Base-by-base conservation (phyloP, 495 filamentous ascomycete genomes). In the Daldinia childiae region DNA sequence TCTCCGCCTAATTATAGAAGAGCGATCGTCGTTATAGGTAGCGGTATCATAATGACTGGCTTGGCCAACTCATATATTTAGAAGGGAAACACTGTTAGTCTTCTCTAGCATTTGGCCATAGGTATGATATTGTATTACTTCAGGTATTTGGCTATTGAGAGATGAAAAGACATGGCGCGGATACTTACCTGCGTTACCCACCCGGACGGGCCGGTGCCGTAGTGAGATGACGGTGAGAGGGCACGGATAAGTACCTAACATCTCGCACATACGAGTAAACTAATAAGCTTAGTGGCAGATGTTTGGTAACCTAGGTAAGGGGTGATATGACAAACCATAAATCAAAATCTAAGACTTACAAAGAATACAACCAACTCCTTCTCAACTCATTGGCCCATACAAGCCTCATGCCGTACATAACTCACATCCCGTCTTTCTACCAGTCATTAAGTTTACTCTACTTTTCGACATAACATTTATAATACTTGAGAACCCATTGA, bases 121-220 rank as follows among this genome's bases (percentile, higher is more conserved):
- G 7, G 29, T 32, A 32, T 0, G 29, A 2, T 34, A 11, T 34
- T 34, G 43, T 48, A 48, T 8, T 48, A 48, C 43, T 4, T 24
- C 12, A 48, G 19, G 3, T 24, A 12, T 19, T 12, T 48, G 4
- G 11, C 12, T 21, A 21, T 48, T 21, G 43, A 48, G 4, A 54
- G 12, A 34, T 59, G 5, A 34, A 59, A 26, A 59, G 12, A 45
- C 58, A 29, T 54, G 50, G 24, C 5, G 27, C 50, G 50, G 50
- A 27, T 54, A 54, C 50, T 15, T 54, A 54, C 50, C 17, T 54
- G 50, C 57, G 36, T 19, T 43, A 43, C 32, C 57, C 4, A 12
- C 50, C 26, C 12, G 9, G 50, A n/a, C 50, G 50, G 50, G 26
- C 50, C 50, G 50, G 50, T n/a, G 24, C 50, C 50, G 50, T 6